Conservation (phyloP, 2,329 filamentous ascomycete genomes). For the Diaporthe vaccinii region DNA sequence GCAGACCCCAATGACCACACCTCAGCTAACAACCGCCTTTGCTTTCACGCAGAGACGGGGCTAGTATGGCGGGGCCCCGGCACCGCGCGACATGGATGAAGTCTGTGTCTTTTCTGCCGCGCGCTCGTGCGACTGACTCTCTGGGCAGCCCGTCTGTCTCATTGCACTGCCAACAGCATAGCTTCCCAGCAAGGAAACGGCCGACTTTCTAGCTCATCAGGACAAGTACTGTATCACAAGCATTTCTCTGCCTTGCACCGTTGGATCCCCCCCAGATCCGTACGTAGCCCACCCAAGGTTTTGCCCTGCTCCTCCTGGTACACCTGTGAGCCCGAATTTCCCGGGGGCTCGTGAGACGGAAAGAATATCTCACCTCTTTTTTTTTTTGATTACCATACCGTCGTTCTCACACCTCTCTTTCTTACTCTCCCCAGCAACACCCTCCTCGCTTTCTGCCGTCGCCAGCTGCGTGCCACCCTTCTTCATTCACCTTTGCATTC, state of each 20-base stretch:
- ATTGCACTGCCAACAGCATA: constrained; percentile 17
- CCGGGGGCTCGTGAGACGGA: constrained; percentile 6
- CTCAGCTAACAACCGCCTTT: constrained; percentile 8
- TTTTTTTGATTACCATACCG: constrained; percentile 15
- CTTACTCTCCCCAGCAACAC: background rate
- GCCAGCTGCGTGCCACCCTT: background rate
- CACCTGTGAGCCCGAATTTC: constrained; percentile 9
- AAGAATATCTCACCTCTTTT: constrained; percentile 25
- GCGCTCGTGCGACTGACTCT: constrained; percentile 28
- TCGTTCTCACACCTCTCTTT: constrained; percentile 33
- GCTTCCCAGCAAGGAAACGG: constrained; percentile 16
- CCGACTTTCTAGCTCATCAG: constrained; percentile 14
- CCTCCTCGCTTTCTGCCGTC: background rate
- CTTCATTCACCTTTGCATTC: background rate
- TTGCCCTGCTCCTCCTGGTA: constrained; percentile 7
- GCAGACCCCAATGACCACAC: constrained; percentile 34
- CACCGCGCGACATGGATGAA: constrained; percentile 34
- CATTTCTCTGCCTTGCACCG: constrained; percentile 6
- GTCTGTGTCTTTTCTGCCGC: constrained; percentile 15
- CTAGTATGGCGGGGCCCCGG: constrained; percentile 40
- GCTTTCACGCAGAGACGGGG: constrained; percentile 23
- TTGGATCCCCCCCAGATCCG: constrained; percentile 10
- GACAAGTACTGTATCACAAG: constrained; percentile 18
- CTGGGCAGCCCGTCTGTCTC: constrained; percentile 7
- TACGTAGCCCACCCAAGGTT: constrained; percentile 24